These are phyloP conservation scores for Ilyonectria destructans DNA, from an alignment of 2,329 filamentous ascomycete genomes.

Conservation along the genomic window DNA sequence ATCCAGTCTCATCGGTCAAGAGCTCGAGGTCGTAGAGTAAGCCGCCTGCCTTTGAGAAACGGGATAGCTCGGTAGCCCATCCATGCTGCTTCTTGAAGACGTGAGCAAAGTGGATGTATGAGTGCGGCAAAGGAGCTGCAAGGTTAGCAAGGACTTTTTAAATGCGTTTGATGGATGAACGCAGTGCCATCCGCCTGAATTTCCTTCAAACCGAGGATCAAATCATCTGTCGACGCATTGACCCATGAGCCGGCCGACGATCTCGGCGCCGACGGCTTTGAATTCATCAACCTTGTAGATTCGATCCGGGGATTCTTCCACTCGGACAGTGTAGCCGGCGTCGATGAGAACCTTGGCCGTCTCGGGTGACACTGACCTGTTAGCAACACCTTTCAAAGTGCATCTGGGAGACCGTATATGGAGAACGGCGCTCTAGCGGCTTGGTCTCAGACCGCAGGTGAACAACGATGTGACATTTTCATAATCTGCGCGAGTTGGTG, in stretches of 20 bases:
- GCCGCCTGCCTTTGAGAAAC: conserved; percentile 81
- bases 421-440: too few relatives aligned
- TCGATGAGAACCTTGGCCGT: conserved; percentile 67
- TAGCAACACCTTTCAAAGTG: too few relatives aligned
- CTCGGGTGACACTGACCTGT: conserved; percentile 39
- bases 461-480: conserved; percentile 17
- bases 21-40: conserved; percentile 88
- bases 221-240: conserved; percentile 75
- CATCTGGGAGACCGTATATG: too few relatives aligned
- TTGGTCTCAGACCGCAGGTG: not conserved
- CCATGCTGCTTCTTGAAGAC: conserved; percentile 83
- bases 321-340: conserved; percentile 64
- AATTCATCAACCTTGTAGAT: conserved; percentile 77
- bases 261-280: conserved; percentile 72
- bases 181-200: conserved; percentile 77
- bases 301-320: conserved; percentile 76
- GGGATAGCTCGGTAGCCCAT: conserved; percentile 82
- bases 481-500: too few relatives aligned
- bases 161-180: conserved; percentile 50
- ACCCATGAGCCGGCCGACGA: conserved; percentile 60
- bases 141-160: not conserved
- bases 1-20: conserved; percentile 78
- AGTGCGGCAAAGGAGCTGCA: conserved; percentile 8
- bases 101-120: conserved; percentile 76
- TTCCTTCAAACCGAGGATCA: conserved; percentile 84